Evolutionary conservation across 2,329 filamentous ascomycete species (phyloP).

Genomic region (Beauveria sp.): DNA sequence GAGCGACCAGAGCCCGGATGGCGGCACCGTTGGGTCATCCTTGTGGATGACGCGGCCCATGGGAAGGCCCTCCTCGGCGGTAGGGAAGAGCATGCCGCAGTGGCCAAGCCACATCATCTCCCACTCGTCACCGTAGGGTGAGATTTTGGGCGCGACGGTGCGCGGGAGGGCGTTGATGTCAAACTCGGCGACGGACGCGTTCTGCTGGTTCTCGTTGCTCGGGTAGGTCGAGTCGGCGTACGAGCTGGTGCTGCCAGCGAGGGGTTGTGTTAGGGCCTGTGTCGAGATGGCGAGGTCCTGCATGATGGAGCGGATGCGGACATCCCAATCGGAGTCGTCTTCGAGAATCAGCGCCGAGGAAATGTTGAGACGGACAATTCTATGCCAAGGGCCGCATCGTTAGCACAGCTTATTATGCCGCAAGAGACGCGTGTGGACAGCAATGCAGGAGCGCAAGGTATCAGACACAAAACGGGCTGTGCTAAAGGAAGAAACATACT

Average conservation of each 20-base stretch:
- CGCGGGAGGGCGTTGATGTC: conserved; percentile 13
- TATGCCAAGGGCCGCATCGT: conserved; percentile 1
- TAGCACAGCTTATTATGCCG: neutral
- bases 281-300: conserved; percentile 28
- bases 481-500: conserved; percentile 16
- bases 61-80: conserved; percentile 14
- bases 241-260: neutral
- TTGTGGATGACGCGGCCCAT: conserved; percentile 21
- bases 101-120: conserved; percentile 43
- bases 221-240: conserved; percentile 19
- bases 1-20: conserved; percentile 21
- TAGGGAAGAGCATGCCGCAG: conserved; percentile 29
- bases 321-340: conserved; percentile 50
- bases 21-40: conserved; percentile 27
- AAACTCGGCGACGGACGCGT: conserved; percentile 11
- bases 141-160: conserved; percentile 17
- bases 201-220: conserved; percentile 5
- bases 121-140: conserved; percentile 40
- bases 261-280: conserved; percentile 24
- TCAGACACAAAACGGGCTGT: no score
- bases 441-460: no score
- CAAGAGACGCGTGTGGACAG: neutral
- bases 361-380: conserved; percentile 34
- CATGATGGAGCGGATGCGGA: conserved; percentile 40
- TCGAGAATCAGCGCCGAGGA: conserved; percentile 43